Percentiles rank a stretch among this genome's conserved stretches.
These are phyloP conservation scores for Colletotrichum karsti DNA, from an alignment of 2,329 filamentous ascomycete genomes.

Conservation along the genomic window DNA sequence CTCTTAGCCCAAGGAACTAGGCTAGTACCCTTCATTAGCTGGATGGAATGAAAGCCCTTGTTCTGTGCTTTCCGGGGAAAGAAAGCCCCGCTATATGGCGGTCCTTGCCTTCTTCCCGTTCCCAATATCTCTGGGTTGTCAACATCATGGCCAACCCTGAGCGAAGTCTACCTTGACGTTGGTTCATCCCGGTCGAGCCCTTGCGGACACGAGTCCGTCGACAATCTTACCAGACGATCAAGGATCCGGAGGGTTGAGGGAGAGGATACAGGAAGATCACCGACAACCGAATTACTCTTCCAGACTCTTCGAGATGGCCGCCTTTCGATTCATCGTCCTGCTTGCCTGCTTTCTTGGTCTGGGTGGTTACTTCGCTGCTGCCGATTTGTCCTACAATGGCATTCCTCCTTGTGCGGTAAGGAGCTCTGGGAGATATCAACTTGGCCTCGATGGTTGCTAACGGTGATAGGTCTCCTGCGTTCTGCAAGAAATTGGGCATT, in stretches of 20 bases:
- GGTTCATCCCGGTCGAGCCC: background rate
- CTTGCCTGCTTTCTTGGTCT: slow-evolving; percentile 11
- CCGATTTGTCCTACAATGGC: background rate
- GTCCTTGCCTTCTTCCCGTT: background rate
- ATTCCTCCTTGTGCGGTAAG: slow-evolving; percentile 21
- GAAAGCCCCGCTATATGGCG: background rate
- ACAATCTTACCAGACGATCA: background rate
- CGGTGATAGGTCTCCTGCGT: slow-evolving; percentile 2
- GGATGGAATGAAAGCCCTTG: background rate
- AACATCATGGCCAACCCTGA: background rate
- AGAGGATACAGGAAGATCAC: background rate
- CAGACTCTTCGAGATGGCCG: slow-evolving; percentile 1
- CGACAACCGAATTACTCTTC: background rate
- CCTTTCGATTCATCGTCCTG: slow-evolving; percentile 2
- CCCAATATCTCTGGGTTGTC: background rate
- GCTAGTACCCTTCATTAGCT: background rate
- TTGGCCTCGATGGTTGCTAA: background rate
- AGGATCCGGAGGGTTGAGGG: background rate
- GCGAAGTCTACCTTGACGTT: background rate
- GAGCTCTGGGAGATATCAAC: background rate
- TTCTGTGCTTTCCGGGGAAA: background rate
- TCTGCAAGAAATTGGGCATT: slow-evolving; percentile 13
- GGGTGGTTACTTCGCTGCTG: background rate
- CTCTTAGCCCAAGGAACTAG: background rate
- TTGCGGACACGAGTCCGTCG: background rate